A percentile compares a stretch with the other conserved stretches of the same genome.
These are phyloP conservation scores for Corynespora cassiicola DNA, from an alignment of 2,329 filamentous ascomycete genomes.

Conservation along the genomic window DNA sequence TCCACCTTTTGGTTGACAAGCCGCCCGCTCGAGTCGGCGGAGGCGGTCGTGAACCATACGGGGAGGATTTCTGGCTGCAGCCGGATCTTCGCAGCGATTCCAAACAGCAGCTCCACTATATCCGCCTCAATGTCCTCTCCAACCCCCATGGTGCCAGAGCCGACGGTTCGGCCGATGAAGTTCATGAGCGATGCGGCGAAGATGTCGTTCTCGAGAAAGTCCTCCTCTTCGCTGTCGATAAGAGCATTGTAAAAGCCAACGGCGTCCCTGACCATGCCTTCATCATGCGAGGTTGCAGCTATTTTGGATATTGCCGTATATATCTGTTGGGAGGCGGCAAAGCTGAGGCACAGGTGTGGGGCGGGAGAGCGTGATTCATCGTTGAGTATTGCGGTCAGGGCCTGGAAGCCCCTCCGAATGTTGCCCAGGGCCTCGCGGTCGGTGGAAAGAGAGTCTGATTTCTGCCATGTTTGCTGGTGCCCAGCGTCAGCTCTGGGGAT, in stretches of 20 bases:
- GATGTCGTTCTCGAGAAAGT: constrained; percentile 83
- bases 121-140: constrained; percentile 83
- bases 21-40: constrained; percentile 47
- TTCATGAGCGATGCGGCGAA: constrained; percentile 90
- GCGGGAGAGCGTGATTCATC: constrained; percentile 89
- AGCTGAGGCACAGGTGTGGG: constrained; percentile 90
- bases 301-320: constrained; percentile 91
- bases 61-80: constrained; percentile 85
- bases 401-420: constrained; percentile 62
- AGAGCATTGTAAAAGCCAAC: constrained; percentile 88
- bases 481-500: constrained; percentile 15
- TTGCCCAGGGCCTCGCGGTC: constrained; percentile 58
- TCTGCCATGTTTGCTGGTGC: constrained; percentile 66
- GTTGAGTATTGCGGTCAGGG: constrained; percentile 72
- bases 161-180: constrained; percentile 79
- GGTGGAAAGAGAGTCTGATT: constrained; percentile 56
- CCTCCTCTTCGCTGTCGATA: constrained; percentile 95
- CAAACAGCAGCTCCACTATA: constrained; percentile 92
- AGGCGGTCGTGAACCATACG: constrained; percentile 80
- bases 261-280: constrained; percentile 83
- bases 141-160: constrained; percentile 74
- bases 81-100: constrained; percentile 94
- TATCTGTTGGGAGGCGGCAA: constrained; percentile 83
- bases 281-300: constrained; percentile 81
- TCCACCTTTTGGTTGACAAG: constrained; percentile 63